A percentile compares a stretch with the other conserved stretches of the same genome.
These are phyloP conservation scores for Thermochaetoides thermophila DNA, from an alignment of 495 filamentous ascomycete species.

Conservation along the genomic window DNA sequence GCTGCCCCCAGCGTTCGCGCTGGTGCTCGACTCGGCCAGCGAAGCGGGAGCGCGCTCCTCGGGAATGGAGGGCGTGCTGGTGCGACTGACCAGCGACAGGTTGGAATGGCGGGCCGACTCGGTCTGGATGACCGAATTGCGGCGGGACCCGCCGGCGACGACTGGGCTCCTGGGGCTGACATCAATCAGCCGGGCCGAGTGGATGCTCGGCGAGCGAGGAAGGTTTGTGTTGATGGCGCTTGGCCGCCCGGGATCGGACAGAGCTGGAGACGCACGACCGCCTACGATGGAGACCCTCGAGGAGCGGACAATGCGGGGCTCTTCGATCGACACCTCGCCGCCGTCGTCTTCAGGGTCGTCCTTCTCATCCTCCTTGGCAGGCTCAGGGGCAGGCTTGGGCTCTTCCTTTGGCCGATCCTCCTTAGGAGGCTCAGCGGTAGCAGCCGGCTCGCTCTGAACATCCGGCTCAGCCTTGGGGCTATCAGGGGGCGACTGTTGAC, in stretches of 20 bases:
- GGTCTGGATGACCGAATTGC: constrained; percentile 25
- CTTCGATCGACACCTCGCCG: constrained; percentile 32
- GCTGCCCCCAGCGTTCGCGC: too few relatives aligned
- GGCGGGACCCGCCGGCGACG: constrained; percentile 23
- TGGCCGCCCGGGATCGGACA: constrained; percentile 25
- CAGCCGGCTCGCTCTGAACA: not conserved
- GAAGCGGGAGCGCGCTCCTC: too few relatives aligned
- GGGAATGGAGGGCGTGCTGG: constrained; percentile 25
- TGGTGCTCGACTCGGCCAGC: too few relatives aligned
- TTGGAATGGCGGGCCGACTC: constrained; percentile 22
- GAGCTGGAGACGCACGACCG: constrained; percentile 24
- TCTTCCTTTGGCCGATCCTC: not conserved
- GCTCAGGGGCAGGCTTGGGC: not conserved
- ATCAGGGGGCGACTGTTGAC: not conserved
- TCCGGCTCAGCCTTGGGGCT: too few relatives aligned
- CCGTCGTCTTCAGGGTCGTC: constrained; percentile 22
- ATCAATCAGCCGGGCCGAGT: constrained; percentile 39
- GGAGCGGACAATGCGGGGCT: constrained; percentile 39
- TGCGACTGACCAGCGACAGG: constrained; percentile 21
- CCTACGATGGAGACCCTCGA: constrained; percentile 40
- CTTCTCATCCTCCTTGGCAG: constrained; percentile 11
- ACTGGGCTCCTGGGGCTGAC: constrained; percentile 34
- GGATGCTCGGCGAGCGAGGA: constrained; percentile 33
- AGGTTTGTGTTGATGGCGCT: constrained; percentile 23
- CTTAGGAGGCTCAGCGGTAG: not conserved